These are phyloP conservation scores for Terfezia claveryi DNA, from an alignment of 495 filamentous ascomycete species.

Conservation along the genomic window DNA sequence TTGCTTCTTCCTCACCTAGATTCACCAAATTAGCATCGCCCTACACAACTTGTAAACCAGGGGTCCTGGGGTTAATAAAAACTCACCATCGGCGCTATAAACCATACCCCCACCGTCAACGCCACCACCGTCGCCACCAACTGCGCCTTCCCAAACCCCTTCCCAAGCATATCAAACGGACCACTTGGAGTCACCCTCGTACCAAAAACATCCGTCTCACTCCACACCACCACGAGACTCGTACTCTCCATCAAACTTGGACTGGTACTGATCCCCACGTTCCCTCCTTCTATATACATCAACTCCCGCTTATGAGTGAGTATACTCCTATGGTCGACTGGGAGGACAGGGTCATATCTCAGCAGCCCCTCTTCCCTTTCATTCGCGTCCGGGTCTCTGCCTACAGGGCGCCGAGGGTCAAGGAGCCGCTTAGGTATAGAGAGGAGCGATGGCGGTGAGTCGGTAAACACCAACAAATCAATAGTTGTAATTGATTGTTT, in stretches of 20 bases:
- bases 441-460: constrained; percentile 46
- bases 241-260: constrained; percentile 83
- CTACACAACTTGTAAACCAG: neutral
- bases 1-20: constrained; percentile 30
- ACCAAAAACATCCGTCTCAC: constrained; percentile 69
- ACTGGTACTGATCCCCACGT: constrained; percentile 36
- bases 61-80: neutral
- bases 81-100: constrained; percentile 71
- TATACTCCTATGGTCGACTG: constrained; percentile 64
- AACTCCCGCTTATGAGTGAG: constrained; percentile 70
- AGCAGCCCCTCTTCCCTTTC: constrained; percentile 72
- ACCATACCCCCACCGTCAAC: constrained; percentile 45
- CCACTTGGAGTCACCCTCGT: constrained; percentile 65
- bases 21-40: constrained; percentile 4
- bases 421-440: constrained; percentile 56
- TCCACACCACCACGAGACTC: constrained; percentile 65
- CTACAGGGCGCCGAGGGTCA: constrained; percentile 74
- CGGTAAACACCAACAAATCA: constrained; percentile 56
- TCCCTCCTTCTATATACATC: constrained; percentile 34
- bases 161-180: constrained; percentile 77
- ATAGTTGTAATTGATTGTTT: constrained; percentile 80
- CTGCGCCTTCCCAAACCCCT: constrained; percentile 75
- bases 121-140: constrained; percentile 64
- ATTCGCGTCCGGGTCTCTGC: constrained; percentile 53
- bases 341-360: constrained; percentile 49